A percentile compares a stretch with the other conserved stretches of the same genome.
Evolutionary conservation across 176 grass and related monocot genomes (phyloP).

Genomic region (Bonia amplexicaulis): DNA sequence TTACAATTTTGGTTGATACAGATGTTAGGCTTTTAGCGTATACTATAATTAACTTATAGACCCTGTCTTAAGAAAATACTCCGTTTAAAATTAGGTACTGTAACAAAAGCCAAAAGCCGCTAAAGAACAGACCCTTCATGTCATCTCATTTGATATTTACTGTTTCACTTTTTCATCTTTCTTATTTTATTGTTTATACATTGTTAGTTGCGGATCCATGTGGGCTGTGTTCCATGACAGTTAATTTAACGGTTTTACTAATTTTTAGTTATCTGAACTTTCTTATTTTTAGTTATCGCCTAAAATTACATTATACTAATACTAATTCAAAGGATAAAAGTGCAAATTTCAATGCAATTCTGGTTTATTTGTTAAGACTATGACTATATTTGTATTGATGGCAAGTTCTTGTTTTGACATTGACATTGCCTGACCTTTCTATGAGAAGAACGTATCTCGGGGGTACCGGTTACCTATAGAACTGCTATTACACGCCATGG

Average conservation of each 20-base stretch:
- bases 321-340: not conserved
- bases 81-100: too few species aligned
- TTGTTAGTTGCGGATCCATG: not conserved
- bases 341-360: not conserved
- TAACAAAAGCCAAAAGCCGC: too few species aligned
- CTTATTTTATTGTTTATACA: not conserved
- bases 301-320: too few species aligned
- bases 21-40: too few species aligned
- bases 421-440: not conserved
- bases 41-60: too few species aligned
- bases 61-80: too few species aligned
- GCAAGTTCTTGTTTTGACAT: not conserved
- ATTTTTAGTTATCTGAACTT: too few species aligned
- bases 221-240: too few species aligned
- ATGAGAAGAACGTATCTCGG: not conserved
- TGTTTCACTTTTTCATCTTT: not conserved
- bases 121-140: too few species aligned
- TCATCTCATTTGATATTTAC: not conserved
- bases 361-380: not conserved
- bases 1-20: too few species aligned
- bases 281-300: too few species aligned
- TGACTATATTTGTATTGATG: not conserved
- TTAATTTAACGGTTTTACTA: too few species aligned
- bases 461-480: not conserved
- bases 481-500: not conserved